Conservation (phyloP, 75 land plant genomes). For the Ceratopteris richardii region DNA sequence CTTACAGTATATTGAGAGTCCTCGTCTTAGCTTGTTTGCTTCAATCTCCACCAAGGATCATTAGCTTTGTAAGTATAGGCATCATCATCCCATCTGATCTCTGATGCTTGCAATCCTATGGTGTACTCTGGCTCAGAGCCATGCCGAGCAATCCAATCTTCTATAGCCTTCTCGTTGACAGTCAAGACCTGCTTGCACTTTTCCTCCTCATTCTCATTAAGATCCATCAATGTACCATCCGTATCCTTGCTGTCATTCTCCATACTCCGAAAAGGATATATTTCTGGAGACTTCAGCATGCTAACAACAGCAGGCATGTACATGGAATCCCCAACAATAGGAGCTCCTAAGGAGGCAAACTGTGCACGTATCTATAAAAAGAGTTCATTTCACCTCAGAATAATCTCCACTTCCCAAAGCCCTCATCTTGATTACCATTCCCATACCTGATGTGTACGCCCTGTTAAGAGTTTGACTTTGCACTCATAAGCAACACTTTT, state of each 20-base stretch:
- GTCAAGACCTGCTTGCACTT: no score
- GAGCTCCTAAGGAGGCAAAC: conserved; percentile 78
- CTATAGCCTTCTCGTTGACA: conserved; percentile 9
- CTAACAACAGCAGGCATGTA: conserved; percentile 75
- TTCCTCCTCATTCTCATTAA: no score
- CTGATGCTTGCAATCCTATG: conserved; percentile 87
- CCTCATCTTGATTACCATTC: no score
- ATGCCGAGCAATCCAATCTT: conserved; percentile 58
- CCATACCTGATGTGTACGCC: conserved; percentile 90
- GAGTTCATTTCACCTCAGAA: no score
- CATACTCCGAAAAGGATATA: conserved; percentile 48
- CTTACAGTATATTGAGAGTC: no score
- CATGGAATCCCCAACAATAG: conserved; percentile 88
- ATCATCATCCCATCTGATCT: conserved; percentile 79
- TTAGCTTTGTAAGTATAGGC: conserved; percentile 55
- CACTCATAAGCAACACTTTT: conserved; percentile 68
- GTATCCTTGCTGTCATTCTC: conserved; percentile 19
- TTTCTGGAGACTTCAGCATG: conserved; percentile 29
- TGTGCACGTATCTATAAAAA: conserved; percentile 75
- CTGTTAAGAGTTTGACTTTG: conserved; percentile 74
- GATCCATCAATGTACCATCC: neutral
- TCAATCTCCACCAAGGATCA: conserved; percentile 88
- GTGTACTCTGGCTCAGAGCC: conserved; percentile 74
- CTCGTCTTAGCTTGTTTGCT: no score
- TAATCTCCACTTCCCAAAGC: no score